Conservation (phyloP, 1,284 basidiomycete genomes). For the Uromyces viciae-fabae region DNA sequence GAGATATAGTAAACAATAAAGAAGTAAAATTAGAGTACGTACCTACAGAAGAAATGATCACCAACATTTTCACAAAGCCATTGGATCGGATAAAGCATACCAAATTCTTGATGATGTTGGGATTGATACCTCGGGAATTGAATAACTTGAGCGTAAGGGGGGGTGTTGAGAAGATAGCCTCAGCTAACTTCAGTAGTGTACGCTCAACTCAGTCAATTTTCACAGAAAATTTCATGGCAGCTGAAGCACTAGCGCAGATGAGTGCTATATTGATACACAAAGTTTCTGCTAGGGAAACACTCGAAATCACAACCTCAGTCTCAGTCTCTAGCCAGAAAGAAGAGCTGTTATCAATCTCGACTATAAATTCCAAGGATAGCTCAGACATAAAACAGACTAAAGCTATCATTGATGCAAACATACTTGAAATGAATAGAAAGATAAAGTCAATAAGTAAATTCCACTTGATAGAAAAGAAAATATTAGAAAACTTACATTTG, state of each 20-base stretch:
- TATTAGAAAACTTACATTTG: neutral
- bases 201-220: neutral
- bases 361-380: too few relatives aligned
- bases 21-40: neutral
- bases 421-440: too few relatives aligned
- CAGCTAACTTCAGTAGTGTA: neutral
- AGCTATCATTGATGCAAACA: too few relatives aligned
- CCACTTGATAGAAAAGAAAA: too few relatives aligned
- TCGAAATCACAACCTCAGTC: too few relatives aligned
- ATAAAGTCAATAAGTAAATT: too few relatives aligned
- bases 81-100: constrained; percentile 5
- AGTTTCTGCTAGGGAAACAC: too few relatives aligned
- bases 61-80: constrained; percentile 3
- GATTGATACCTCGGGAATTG: neutral
- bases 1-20: neutral
- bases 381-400: too few relatives aligned
- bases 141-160: neutral
- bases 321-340: too few relatives aligned
- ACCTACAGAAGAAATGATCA: neutral
- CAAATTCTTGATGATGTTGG: neutral
- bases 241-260: neutral
- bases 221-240: neutral
- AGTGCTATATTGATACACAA: too few relatives aligned
- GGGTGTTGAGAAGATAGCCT: neutral
- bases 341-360: too few relatives aligned